Evolutionary conservation across 176 grass and related monocot species (phyloP), one percentile per base, ranked within the genome.

Genomic region (Secale cereale): DNA sequence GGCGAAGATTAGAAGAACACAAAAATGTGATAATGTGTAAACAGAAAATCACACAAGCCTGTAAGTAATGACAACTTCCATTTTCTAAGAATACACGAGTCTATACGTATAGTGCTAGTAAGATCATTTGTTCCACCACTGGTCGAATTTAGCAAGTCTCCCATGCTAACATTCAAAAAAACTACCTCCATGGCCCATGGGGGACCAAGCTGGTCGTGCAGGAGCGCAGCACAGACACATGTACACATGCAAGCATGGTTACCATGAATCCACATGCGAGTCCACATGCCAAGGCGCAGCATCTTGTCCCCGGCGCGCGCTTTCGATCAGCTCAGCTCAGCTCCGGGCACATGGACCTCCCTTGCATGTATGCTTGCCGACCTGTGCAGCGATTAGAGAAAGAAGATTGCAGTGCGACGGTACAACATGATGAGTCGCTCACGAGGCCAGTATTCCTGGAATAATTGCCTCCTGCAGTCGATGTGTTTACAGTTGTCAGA

Each of bases 231-330:
- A 67, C 19, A 46, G 62, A 67, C 62, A 81, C 22, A 77, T 54
- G 72, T 7, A 82, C 72, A 82, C 63, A 31, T 83, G 80, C 29
- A 37, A 16, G 6, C n/a, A 4, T 40, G 31, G 29, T 37, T 59
- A 59, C 54, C 80, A 37, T 59, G 66, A 62, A 74, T 65, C 45
- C 65, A 79, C 87, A 88, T 88, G 81, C 87, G 32, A 50, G 37
- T 28, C 50, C 88, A 86, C 88, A 90, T 90, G 88, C 78, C 26
- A 17, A 35, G 79, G 39, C 30, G 63, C 78, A 52, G 39, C 54
- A 39, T 82, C 33, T 80, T 80, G 41, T 50, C 19, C 75, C 41
- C 70, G 70, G 7, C 70, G 26, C 28, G 23, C 70, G 26, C 28
- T 19, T 31, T 23, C 20, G 76, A 67, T 79, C 40, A 60, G 37